These are phyloP conservation scores for Thermochaetoides thermophila DNA, from an alignment of 495 filamentous ascomycete genomes.

Conservation along the genomic window DNA sequence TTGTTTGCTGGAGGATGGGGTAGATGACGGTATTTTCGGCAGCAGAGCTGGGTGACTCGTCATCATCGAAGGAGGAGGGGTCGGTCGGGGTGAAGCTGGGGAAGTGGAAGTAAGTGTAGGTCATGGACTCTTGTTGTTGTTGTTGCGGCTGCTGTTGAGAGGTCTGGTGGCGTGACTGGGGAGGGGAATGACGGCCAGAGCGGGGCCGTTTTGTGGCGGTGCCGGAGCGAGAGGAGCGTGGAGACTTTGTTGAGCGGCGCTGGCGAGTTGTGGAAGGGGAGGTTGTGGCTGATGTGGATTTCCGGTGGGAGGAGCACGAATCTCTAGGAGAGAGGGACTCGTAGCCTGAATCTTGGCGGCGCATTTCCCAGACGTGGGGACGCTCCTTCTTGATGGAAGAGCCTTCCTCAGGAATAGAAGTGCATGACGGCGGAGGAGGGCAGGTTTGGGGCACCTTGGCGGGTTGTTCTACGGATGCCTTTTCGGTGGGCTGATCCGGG, in stretches of 20 bases:
- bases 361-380: constrained; percentile 27
- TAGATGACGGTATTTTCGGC: constrained; percentile 10
- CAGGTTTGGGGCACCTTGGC: too few relatives aligned
- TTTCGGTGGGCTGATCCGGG: constrained; percentile 2
- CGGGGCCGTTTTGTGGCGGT: constrained; percentile 13
- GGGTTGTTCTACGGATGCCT: too few relatives aligned
- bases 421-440: neutral
- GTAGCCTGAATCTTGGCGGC: constrained; percentile 36
- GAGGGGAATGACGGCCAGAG: constrained; percentile 13
- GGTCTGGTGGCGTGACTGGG: neutral
- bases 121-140: constrained; percentile 8
- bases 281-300: constrained; percentile 9
- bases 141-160: constrained; percentile 10
- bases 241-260: constrained; percentile 21
- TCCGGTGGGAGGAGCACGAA: constrained; percentile 12
- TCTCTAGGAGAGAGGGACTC: constrained; percentile 24
- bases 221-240: constrained; percentile 21
- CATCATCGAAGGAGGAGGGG: too few relatives aligned
- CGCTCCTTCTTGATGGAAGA: constrained; percentile 5
- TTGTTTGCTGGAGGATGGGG: constrained; percentile 33
- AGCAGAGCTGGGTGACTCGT: constrained; percentile 5
- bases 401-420: constrained; percentile 6
- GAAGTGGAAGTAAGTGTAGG: constrained; percentile 30
- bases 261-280: constrained; percentile 16
- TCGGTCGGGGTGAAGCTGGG: constrained; percentile 32